phyloP scores from a whole-genome alignment of 805 yeast genomes.

The Candida tibetensis region DNA sequence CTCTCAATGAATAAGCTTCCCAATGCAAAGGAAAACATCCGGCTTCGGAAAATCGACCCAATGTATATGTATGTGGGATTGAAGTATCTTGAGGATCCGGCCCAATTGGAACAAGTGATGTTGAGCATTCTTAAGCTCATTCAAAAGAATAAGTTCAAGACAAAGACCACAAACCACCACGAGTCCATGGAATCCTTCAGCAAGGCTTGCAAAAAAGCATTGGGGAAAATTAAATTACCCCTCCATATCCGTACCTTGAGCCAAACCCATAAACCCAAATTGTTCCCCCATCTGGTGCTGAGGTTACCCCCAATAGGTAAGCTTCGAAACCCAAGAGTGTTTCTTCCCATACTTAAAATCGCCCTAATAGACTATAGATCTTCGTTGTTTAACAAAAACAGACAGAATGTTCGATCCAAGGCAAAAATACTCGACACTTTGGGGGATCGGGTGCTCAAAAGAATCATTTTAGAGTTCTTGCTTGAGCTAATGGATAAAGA shows the following conservation, averaged over 20 bases:
- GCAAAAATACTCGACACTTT: slow-evolving; percentile 7
- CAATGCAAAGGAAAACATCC: not conserved
- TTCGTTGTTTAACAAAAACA: not conserved
- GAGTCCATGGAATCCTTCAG: not conserved
- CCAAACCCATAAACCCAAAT: not conserved
- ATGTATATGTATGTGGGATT: slow-evolving; percentile 9
- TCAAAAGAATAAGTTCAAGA: not conserved
- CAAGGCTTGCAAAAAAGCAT: not conserved
- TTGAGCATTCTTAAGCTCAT: not conserved
- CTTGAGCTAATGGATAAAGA: not conserved
- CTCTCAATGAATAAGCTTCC: not conserved
- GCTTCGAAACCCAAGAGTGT: not conserved
- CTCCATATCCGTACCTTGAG: not conserved
- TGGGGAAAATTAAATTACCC: not conserved
- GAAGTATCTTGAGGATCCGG: slow-evolving; percentile 6
- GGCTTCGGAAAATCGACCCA: slow-evolving; percentile 1
- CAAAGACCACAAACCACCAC: not conserved
- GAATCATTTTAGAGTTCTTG: slow-evolving; percentile 7
- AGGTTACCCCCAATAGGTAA: not conserved
- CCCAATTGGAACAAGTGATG: not conserved
- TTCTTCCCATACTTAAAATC: not conserved
- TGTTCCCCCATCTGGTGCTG: not conserved
- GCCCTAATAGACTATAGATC: not conserved
- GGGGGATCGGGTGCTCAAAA: slow-evolving; percentile 9
- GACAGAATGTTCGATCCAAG: not conserved